Percentiles rank a stretch among this genome's conserved stretches.
Evolutionary conservation across 257 asterid species (phyloP).

Genomic region (Primulina huaijiensis): DNA sequence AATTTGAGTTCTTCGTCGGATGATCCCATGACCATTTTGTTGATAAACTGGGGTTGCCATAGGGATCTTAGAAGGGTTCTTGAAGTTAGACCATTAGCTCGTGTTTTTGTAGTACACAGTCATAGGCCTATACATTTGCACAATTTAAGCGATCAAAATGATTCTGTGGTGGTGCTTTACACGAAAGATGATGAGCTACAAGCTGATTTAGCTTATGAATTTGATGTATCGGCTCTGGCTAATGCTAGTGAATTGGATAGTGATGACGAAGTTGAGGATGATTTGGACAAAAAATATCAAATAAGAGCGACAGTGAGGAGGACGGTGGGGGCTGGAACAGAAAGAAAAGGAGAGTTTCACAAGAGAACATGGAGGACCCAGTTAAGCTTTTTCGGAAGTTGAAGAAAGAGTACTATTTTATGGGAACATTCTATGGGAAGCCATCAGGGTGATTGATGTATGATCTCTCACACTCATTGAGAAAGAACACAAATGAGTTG

Average conservation of each 20-base stretch:
- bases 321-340: conserved; percentile 48
- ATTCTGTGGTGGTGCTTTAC: conserved; percentile 77
- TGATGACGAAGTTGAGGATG: conserved; percentile 74
- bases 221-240: conserved; percentile 82
- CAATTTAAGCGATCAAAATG: conserved; percentile 69
- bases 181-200: conserved; percentile 76
- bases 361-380: conserved; percentile 49
- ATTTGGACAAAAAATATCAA: conserved; percentile 60
- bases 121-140: conserved; percentile 97
- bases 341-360: conserved; percentile 60
- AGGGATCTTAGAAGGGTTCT: conserved; percentile 77
- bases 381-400: conserved; percentile 66
- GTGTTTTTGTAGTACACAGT: conserved; percentile 88
- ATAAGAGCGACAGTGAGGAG: conserved; percentile 58
- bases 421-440: conserved; percentile 96
- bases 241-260: conserved; percentile 77
- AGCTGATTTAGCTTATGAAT: conserved; percentile 79
- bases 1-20: conserved; percentile 42
- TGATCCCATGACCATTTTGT: conserved; percentile 69
- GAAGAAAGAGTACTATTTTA: conserved; percentile 71
- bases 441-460: conserved; percentile 98
- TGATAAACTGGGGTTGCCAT: conserved; percentile 97
- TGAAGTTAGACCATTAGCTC: conserved; percentile 53
- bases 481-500: conserved; percentile 74
- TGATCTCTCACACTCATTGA: conserved; percentile 67